Evolutionary conservation across 1,284 basidiomycete genomes (phyloP), one percentile per base, ranked within the genome.

Genomic region (Cryptococcus maquisensis): DNA sequence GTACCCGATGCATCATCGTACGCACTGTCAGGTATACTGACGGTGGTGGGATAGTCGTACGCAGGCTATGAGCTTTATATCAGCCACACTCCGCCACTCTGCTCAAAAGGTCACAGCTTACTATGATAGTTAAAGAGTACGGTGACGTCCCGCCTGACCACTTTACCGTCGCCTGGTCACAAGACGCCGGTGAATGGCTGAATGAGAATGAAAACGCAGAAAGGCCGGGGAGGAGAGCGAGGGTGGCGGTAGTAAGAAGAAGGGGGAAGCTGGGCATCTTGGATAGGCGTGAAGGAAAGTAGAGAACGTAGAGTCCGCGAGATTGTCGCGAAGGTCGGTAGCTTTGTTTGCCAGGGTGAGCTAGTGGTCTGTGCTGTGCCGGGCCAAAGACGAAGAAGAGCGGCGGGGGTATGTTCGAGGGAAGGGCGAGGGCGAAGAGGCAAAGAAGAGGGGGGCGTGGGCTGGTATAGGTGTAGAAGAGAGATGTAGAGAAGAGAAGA

Each of bases 41-140:
- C 52, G 24, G 67, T 70, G 3, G 53, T n/a, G 0, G 72, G 66
- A 37, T 69, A 65, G 47, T 72, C 67, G 49, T 59, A 74, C 8
- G 63, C 68, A 28, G 68, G 64, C 72, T 74, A 46, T 16, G 16
- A 23, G 45, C 13, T 28, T 16, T n/a, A 47, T 6, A 36, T 56
- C 42, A 57, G 50, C 28, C 35, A 46, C 23, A 26, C 39, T 49
- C n/a, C 32, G 37, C 32, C 36, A 51, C 12, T 28, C 35, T 9
- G 20, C 23, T 16, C n/a, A 26, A 9, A 15, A 16, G 18, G 12
- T 7, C 12, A 35, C 3, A 9, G 58, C 67, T 54, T 54, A 71
- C 71, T 24, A 72, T 63, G 21, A 65, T 59, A 4, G 63, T 60
- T 32, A 73, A 45, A 36, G 48, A 53, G 59, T 65, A 71, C 8